Evolutionary conservation across 352 stramenopile genomes (phyloP).

Genomic region (Phytophthora nicotianae): DNA sequence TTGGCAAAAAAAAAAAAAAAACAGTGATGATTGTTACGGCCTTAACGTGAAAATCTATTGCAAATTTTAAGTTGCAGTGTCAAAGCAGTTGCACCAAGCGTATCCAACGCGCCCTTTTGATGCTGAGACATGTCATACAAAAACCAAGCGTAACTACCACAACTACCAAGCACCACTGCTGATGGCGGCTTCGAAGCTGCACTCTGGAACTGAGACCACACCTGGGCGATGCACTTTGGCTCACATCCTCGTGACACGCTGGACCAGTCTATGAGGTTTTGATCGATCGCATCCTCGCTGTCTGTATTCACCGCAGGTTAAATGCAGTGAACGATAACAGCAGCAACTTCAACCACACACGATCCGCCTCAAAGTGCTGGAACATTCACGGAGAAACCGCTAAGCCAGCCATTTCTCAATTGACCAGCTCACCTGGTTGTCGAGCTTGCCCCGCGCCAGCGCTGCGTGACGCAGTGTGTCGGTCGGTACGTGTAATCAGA

Average conservation of each 20-base stretch:
- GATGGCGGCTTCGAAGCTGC: too few relatives aligned
- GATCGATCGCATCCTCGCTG: constrained; percentile 20
- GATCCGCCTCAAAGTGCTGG: constrained; percentile 4
- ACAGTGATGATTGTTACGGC: background rate
- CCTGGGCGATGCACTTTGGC: background rate
- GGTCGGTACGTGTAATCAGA: constrained; percentile 19
- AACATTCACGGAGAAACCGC: background rate
- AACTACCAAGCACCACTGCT: background rate
- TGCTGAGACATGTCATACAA: constrained; percentile 33
- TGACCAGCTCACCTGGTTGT: background rate
- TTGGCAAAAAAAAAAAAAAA: too few relatives aligned
- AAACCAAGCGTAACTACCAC: constrained; percentile 11
- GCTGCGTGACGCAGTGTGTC: too few relatives aligned
- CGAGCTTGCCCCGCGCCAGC: background rate
- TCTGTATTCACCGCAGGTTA: constrained; percentile 9
- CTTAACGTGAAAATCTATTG: constrained; percentile 13
- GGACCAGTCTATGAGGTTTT: constrained; percentile 3
- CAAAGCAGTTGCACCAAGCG: constrained; percentile 21
- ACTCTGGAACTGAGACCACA: background rate
- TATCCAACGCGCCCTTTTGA: constrained; percentile 29
- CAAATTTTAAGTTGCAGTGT: constrained; percentile 30
- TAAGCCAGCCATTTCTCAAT: background rate
- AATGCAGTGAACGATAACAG: constrained; percentile 6
- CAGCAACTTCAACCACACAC: constrained; percentile 18
- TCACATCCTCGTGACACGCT: constrained; percentile 17